Base-by-base conservation (phyloP, 352 stramenopile species). In the Saprolegnia diclina region DNA sequence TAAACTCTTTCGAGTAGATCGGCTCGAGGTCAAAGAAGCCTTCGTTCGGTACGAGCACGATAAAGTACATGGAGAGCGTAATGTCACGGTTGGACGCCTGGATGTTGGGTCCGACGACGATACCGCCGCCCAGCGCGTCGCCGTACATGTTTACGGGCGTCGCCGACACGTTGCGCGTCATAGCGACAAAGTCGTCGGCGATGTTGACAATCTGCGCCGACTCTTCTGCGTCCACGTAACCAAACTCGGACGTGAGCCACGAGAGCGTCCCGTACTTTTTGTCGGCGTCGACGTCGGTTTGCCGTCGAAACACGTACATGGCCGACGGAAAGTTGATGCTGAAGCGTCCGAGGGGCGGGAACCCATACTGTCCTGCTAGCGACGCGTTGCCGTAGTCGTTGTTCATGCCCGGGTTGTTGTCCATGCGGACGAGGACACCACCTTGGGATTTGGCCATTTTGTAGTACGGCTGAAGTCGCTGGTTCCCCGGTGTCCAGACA, bases 21-120 rank as follows among this genome's bases (percentile, higher is more conserved):
- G 71, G 62, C 2, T 82, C 35, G 6, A 92, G 76, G 0, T 84
- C 74, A 42, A 92, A 83, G 21, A 84, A 72, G 0, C 76, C 75
- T 56, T 88, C 78, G 55, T 89, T 80, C 1, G 85, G 85, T 26
- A 85, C 74, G 0, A 82, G 78, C 10, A 94, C 53, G 38, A 90
- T 83, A 55, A 94, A 91, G 77, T 95, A 95, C 84, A 94, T 93
- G 64, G 76, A 90, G 19, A 85, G 56, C 46, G 81, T 85, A 6
- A 76, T 79, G 65, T 88, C 83, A 18, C 73, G 83, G 67, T 83
- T 90, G 45, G 73, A 79, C 37, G 80, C 75, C 4, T 56, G 62
- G 4, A 90, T 54, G 56, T 94, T 95, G 24, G 70, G 68, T 13
- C 84, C 87, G 0, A 79, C 87, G 53, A 90, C 72, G 55, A 92